Conservation (phyloP, 495 filamentous ascomycete species). For the Alectoria sarmentosa region DNA sequence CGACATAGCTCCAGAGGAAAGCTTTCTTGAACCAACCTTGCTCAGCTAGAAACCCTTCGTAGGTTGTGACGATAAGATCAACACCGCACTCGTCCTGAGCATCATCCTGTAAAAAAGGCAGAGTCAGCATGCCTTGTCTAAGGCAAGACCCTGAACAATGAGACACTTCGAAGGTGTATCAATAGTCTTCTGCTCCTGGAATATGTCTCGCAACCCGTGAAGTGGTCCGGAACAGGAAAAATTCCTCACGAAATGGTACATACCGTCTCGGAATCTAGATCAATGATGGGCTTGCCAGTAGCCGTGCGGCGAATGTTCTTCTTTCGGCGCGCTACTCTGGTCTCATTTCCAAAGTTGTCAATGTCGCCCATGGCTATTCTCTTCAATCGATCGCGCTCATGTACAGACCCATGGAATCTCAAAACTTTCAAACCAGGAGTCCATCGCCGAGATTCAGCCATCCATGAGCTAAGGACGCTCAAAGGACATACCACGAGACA, state of each 20-base stretch:
- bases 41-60: conserved; percentile 53
- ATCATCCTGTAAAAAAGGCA: no score
- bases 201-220: no score
- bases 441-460: conserved; percentile 51
- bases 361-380: conserved; percentile 37
- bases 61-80: conserved; percentile 55
- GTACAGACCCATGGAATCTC: conserved; percentile 48
- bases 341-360: conserved; percentile 37
- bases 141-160: no score
- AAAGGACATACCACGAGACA: conserved; percentile 56
- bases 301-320: conserved; percentile 27
- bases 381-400: conserved; percentile 45
- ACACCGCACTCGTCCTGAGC: conserved; percentile 27
- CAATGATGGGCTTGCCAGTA: conserved; percentile 30
- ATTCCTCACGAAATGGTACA: no score
- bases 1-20: conserved; percentile 52
- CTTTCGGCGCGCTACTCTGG: conserved; percentile 23
- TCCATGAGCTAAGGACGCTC: conserved; percentile 52
- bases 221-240: no score
- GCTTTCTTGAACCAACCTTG: conserved; percentile 51
- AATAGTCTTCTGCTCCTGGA: no score
- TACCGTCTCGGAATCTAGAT: conserved; percentile 30
- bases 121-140: no score
- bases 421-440: conserved; percentile 48
- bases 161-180: no score